Evolutionary conservation across 1,139 yeast genomes (phyloP), one percentile per base, ranked within the genome.

Genomic region (Suhomyces choctaworum): DNA sequence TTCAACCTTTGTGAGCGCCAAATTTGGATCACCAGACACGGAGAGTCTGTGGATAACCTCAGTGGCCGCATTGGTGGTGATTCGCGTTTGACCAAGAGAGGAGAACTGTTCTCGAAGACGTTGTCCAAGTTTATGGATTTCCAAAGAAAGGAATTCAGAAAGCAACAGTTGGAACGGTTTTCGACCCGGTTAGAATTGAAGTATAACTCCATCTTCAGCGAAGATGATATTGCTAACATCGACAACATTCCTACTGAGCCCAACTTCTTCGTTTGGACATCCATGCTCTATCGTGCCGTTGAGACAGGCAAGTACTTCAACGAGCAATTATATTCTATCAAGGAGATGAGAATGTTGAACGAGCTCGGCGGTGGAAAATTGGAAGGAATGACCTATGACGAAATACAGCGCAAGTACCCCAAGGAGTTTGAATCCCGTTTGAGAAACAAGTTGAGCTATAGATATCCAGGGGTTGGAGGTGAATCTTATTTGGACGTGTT

Each of bases 401-500:
- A 88, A 52, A 88, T 90, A 46, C 84, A 83, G 55, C 62, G 61
- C 5, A 69, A 69, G 48, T 77, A 72, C 48, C 96, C 97, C 0
- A 76, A 73, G 27, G 97, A 92, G 58, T 90, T 83, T 52, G 79
- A 76, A 29, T 76, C 89, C 14, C 74, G 97, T 42, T 65, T 87
- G 47, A 69, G 72, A 29, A 83, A 87, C 58, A 90, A 90, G 61
- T 70, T 90, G 50, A 69, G 82, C 17, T 90, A 89, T 60, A 69
- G 97, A 47, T 90, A 89, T 55, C 97, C 97, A 2, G 97, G 97
- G 8, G 86, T 88, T 35, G 96, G 97, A n/a, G 97, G 97, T 22
- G 97, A 90, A 62, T 85, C 95, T 0, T 90, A 90, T 51, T 65
- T 90, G 49, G 98, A 92, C 61, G 98, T 90, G 4, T 83, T 92